A percentile compares a stretch with the other conserved stretches of the same genome.
Evolutionary conservation across 805 yeast genomes (phyloP).

Genomic region (Metschnikowia bowlesiae): DNA sequence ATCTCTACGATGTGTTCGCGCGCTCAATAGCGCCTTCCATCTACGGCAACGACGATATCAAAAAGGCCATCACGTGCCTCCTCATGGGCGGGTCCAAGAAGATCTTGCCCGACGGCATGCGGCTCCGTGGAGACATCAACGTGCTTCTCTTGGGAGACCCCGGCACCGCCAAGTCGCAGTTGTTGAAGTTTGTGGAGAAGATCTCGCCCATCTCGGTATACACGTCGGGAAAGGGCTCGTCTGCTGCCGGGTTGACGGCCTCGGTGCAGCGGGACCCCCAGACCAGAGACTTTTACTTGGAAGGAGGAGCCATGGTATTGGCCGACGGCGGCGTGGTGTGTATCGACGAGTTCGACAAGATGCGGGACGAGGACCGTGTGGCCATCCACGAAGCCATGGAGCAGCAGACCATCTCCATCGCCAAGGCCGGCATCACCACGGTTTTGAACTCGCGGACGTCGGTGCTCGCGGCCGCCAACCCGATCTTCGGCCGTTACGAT

Average conservation of each 20-base stretch:
- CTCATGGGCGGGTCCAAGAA: conserved; percentile 94
- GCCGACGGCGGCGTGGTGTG: conserved; percentile 99
- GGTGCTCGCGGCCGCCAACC: conserved; percentile 97
- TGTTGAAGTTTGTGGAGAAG: conserved; percentile 91
- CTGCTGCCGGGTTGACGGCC: conserved; percentile 99
- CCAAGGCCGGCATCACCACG: conserved; percentile 98
- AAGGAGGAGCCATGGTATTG: conserved; percentile 99
- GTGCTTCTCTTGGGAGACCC: conserved; percentile 95
- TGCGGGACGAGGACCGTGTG: conserved; percentile 98
- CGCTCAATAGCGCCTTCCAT: conserved; percentile 94
- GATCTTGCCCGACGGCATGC: conserved; percentile 89
- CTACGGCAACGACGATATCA: conserved; percentile 89
- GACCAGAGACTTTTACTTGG: conserved; percentile 88
- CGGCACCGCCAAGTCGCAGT: conserved; percentile 97
- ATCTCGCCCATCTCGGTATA: conserved; percentile 92
- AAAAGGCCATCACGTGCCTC: conserved; percentile 87
- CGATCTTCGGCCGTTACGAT: conserved; percentile 94
- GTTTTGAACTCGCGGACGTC: conserved; percentile 94
- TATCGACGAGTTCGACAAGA: conserved; percentile 98
- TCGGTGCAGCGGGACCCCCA: conserved; percentile 88
- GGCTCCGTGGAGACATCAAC: conserved; percentile 95
- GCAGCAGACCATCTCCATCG: conserved; percentile 97
- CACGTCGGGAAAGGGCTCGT: conserved; percentile 98
- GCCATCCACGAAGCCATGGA: conserved; percentile 99
- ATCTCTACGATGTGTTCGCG: conserved; percentile 80